Conservation (phyloP, 2,329 filamentous ascomycete genomes). For the Aspergillus sp. region DNA sequence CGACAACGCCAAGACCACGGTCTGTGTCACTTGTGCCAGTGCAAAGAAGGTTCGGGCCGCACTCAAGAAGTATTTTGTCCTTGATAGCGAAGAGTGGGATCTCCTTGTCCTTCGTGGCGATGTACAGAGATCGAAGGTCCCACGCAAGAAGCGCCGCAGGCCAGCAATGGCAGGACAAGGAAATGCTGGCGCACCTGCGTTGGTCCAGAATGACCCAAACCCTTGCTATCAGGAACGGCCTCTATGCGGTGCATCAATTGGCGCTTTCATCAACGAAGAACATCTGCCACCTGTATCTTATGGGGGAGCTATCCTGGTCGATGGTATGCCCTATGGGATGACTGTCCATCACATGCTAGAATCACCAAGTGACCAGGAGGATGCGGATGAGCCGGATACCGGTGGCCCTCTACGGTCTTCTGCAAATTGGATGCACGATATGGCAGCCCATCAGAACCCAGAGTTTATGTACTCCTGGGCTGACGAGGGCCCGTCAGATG, state of each 20-base stretch:
- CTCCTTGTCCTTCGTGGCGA: slow-evolving; percentile 63
- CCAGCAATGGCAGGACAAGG: slow-evolving; percentile 35
- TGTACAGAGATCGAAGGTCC: slow-evolving; percentile 57
- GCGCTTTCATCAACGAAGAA: slow-evolving; percentile 80
- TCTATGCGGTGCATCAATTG: slow-evolving; percentile 85
- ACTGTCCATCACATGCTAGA: slow-evolving; percentile 97
- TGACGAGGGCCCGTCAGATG: slow-evolving; percentile 42
- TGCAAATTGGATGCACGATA: slow-evolving; percentile 39
- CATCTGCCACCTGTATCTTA: slow-evolving; percentile 90
- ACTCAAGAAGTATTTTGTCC: slow-evolving; percentile 59
- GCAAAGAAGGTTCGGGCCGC: slow-evolving; percentile 59
- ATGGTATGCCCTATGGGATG: slow-evolving; percentile 86
- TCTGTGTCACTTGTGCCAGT: slow-evolving; percentile 64
- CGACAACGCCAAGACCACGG: slow-evolving; percentile 61
- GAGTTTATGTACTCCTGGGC: slow-evolving; percentile 41
- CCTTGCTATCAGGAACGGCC: slow-evolving; percentile 77
- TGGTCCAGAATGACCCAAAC: slow-evolving; percentile 53
- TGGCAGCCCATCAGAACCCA: slow-evolving; percentile 24
- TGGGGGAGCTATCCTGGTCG: slow-evolving; percentile 81
- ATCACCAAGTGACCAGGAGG: slow-evolving; percentile 57
- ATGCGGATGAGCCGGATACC: slow-evolving; percentile 39
- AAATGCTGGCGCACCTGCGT: slow-evolving; percentile 28
- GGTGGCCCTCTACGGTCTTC: slow-evolving; percentile 47
- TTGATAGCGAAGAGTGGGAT: slow-evolving; percentile 58
- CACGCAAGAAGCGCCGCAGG: slow-evolving; percentile 43